Base-by-base conservation (phyloP, 352 stramenopile genomes). In the Globisporangium carolinianum region DNA sequence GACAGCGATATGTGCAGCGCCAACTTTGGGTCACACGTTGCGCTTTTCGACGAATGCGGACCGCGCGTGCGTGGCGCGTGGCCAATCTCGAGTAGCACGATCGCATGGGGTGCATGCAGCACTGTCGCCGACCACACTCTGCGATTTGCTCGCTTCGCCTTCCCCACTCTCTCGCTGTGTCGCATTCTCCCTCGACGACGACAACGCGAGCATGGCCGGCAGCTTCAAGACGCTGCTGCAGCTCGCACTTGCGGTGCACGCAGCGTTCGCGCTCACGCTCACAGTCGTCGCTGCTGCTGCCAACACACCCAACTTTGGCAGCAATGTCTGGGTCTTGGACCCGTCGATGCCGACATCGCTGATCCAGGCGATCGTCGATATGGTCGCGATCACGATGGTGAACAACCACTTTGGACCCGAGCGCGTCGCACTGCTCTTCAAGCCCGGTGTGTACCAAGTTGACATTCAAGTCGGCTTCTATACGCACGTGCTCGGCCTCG, bases 141-240 rank as follows among this genome's bases (percentile, higher is more conserved):
- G 24, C 24, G 2, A 24, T 24, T 24, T 24, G 24, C 24, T 24
- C 24, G 24, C 24, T 3, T 2, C 24, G 24, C 24, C 24, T 24
- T 24, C 24, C 24, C 24, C 24, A 24, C 24, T 24, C 24, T 24
- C 24, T 24, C 24, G 24, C 2, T 24, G 24, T 24, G 24, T 2
- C 24, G 24, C 24, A 24, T 24, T 24, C 24, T 24, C 24, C 24
- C 24, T 24, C 24, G 24, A 24, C 24, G 24, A 2, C 24, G 24
- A 24, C 2, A 24, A 24, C 42, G 84, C 89, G 55, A 53, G 7
- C 38, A 42, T 42, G 38, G 1, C 38, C 10, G 10, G 38, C 3
- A 7, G 38, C 38, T 7, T 42, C 38, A 7, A 42, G 38, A 42
- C 7, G 38, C 38, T 42, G 38, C 38, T 42, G 38, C 38, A 42